Conservation (phyloP, 2,329 filamentous ascomycete species). For the Madurella fahalii region DNA sequence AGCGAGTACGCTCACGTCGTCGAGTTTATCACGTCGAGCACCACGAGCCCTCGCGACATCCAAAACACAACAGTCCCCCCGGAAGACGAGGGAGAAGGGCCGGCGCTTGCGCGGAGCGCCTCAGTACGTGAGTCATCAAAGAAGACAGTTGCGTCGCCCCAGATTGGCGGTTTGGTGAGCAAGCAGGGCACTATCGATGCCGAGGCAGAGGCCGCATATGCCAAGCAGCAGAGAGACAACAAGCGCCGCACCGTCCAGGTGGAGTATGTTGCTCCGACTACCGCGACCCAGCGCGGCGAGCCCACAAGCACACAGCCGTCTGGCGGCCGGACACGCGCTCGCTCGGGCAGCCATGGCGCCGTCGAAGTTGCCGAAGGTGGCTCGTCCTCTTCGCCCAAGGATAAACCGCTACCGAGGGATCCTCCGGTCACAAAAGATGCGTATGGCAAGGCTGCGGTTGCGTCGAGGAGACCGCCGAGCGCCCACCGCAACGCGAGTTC, state of each 20-base stretch:
- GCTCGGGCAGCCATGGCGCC: conserved; percentile 52
- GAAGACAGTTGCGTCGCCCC: conserved; percentile 47
- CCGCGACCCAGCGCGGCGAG: conserved; percentile 73
- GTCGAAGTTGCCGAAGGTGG: conserved; percentile 35
- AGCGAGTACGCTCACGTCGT: conserved; percentile 97
- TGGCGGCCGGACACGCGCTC: conserved; percentile 48
- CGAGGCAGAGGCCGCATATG: conserved; percentile 51
- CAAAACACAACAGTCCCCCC: conserved; percentile 68
- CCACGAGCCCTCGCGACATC: conserved; percentile 81
- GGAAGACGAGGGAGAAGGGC: conserved; percentile 53
- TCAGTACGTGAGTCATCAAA: conserved; percentile 88
- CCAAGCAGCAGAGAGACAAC: conserved; percentile 72
- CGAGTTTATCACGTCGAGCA: conserved; percentile 93
- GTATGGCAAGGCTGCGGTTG: conserved; percentile 35
- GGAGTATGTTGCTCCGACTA: conserved; percentile 91
- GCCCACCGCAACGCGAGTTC: conserved; percentile 44
- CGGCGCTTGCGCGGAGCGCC: conserved; percentile 72
- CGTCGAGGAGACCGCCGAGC: conserved; percentile 44
- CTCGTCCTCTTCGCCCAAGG: conserved; percentile 35
- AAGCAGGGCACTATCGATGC: conserved; percentile 72
- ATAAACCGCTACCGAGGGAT: conserved; percentile 59
- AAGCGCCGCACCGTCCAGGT: conserved; percentile 95
- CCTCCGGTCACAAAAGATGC: conserved; percentile 46
- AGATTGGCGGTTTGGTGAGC: conserved; percentile 61
- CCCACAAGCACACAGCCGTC: conserved; percentile 25